These are phyloP conservation scores for Telopea speciosissima DNA, from an alignment of 177 flowering plant genomes.

Conservation along the genomic window DNA sequence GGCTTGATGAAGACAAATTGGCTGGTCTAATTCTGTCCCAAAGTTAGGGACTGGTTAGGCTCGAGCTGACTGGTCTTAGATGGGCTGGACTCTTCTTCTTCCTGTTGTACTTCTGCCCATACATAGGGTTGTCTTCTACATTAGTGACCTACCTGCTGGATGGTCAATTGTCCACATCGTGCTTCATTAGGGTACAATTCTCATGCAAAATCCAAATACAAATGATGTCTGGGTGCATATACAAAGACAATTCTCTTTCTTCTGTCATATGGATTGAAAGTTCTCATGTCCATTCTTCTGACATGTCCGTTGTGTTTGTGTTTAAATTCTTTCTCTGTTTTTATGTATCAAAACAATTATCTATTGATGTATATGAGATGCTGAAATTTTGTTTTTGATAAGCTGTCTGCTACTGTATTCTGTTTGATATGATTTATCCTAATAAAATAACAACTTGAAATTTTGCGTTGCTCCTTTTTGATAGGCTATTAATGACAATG, in stretches of 20 bases:
- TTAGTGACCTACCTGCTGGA: too few relatives aligned
- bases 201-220: not conserved
- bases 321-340: not conserved
- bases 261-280: not conserved
- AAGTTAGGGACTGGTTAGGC: too few relatives aligned
- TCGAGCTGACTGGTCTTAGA: too few relatives aligned
- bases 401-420: not conserved
- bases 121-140: too few relatives aligned
- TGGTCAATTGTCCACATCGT: too few relatives aligned
- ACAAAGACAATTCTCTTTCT: not conserved
- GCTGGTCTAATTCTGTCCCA: too few relatives aligned
- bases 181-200: too few relatives aligned
- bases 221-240: too few relatives aligned
- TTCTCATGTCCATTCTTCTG: not conserved
- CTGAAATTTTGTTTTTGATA: not conserved
- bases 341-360: not conserved
- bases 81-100: too few relatives aligned
- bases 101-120: too few relatives aligned
- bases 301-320: not conserved
- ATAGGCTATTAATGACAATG: slow-evolving; percentile 66
- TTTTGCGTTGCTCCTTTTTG: slow-evolving; percentile 1
- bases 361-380: not conserved
- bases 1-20: too few relatives aligned
- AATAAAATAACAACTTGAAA: not conserved
- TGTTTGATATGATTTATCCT: not conserved